Percentiles rank a stretch among this genome's conserved stretches.
These are phyloP conservation scores for Gaillardinia entomophila DNA, from an alignment of 805 yeast genomes.

Conservation along the genomic window DNA sequence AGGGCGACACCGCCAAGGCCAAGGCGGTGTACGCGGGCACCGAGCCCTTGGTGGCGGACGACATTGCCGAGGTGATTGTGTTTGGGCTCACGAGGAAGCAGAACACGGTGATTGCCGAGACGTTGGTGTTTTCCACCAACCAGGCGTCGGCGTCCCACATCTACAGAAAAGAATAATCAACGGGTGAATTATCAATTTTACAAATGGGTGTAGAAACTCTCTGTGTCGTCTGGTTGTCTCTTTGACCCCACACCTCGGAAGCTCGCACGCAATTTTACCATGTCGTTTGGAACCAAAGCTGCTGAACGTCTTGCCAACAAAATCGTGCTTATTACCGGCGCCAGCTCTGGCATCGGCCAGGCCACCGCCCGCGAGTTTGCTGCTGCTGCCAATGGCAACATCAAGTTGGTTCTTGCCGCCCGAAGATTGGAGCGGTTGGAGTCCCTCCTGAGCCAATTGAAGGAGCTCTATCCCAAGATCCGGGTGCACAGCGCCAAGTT, in stretches of 20 bases:
- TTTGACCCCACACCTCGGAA: too few species aligned
- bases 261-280: too few species aligned
- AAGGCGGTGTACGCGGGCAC: constrained; percentile 61
- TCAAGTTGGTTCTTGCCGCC: constrained; percentile 32
- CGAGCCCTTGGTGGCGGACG: constrained; percentile 66
- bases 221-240: too few species aligned
- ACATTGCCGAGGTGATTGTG: constrained; percentile 69
- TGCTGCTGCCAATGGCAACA: constrained; percentile 30
- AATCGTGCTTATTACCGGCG: constrained; percentile 34
- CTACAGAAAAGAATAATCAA: constrained; percentile 32
- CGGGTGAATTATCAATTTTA: too few species aligned
- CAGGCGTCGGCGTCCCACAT: constrained; percentile 77
- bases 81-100: constrained; percentile 62
- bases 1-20: constrained; percentile 58
- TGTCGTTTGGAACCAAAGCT: constrained; percentile 33
- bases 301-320: constrained; percentile 35
- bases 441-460: constrained; percentile 19
- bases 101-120: constrained; percentile 74
- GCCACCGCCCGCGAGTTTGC: constrained; percentile 38
- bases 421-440: constrained; percentile 27
- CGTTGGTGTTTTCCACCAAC: constrained; percentile 76
- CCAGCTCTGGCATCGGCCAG: constrained; percentile 39
- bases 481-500: constrained; percentile 24
- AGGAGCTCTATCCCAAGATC: constrained; percentile 16
- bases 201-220: too few species aligned